phyloP scores from a whole-genome alignment of 2,329 filamentous ascomycete species.

The Cytospora leucostoma region DNA sequence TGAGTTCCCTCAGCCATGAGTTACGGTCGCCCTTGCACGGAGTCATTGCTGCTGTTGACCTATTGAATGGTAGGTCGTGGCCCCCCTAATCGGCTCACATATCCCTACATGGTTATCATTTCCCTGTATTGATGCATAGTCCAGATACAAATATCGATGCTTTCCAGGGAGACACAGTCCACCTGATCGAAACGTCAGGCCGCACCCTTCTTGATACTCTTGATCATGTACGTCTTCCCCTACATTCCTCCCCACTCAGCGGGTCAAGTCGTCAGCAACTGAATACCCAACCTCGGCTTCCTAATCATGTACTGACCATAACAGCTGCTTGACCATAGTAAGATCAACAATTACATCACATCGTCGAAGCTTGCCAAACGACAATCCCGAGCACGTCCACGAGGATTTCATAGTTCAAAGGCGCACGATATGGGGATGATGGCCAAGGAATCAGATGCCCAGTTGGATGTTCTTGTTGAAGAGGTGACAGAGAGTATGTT shows the following conservation, averaged over 20 bases:
- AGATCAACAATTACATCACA: conserved; percentile 45
- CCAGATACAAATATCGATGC: conserved; percentile 44
- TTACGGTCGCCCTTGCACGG: conserved; percentile 58
- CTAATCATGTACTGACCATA: neutral
- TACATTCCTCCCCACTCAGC: neutral
- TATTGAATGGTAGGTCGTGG: conserved; percentile 41
- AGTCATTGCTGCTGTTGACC: conserved; percentile 54
- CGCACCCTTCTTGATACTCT: conserved; percentile 52
- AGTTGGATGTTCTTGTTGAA: conserved; percentile 37
- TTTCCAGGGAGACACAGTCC: conserved; percentile 46
- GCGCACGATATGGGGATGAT: conserved; percentile 33
- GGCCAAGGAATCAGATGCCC: conserved; percentile 36
- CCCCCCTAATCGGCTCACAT: neutral
- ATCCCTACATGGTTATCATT: neutral
- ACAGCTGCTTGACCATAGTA: conserved; percentile 49
- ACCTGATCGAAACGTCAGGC: conserved; percentile 51
- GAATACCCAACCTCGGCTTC: neutral
- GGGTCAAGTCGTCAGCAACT: neutral
- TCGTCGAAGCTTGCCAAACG: conserved; percentile 9
- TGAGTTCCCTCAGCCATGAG: conserved; percentile 60
- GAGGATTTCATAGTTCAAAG: conserved; percentile 13
- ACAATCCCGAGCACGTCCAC: neutral
- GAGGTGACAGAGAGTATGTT: conserved; percentile 38
- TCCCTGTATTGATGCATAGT: neutral
- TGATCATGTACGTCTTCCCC: conserved; percentile 38